Conservation (phyloP, 2,329 filamentous ascomycete species). For the Ophiostoma sp. region DNA sequence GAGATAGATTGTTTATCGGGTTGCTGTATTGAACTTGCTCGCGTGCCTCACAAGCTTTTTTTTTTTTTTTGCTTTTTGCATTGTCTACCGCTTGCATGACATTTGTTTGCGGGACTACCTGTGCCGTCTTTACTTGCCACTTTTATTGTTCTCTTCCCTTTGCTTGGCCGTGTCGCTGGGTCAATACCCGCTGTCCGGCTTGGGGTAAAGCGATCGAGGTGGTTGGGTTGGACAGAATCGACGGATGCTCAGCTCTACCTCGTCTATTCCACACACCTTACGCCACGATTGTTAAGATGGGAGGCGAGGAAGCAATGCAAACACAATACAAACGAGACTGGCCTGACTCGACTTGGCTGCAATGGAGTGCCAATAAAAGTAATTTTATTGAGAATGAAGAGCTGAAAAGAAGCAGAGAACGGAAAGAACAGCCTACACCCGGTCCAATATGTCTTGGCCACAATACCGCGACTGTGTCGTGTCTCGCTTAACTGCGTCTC, state of each 20-base stretch:
- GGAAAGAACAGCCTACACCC: background rate
- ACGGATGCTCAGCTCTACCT: background rate
- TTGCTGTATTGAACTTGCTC: background rate
- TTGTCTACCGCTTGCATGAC: background rate
- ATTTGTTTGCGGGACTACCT: background rate
- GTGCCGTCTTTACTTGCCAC: background rate
- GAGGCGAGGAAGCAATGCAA: background rate
- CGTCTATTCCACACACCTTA: constrained; percentile 18
- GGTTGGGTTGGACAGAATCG: background rate
- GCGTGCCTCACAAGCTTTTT: background rate
- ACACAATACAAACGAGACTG: background rate
- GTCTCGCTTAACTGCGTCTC: background rate
- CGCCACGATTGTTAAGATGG: background rate
- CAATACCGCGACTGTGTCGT: background rate
- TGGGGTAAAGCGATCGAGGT: background rate
- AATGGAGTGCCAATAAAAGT: background rate
- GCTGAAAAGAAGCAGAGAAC: background rate
- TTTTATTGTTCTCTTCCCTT: background rate
- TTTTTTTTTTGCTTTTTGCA: background rate
- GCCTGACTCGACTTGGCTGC: background rate
- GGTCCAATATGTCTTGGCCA: background rate
- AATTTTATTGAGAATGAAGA: background rate
- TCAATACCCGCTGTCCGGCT: background rate
- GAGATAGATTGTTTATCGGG: background rate
- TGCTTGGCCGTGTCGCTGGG: constrained; percentile 5